Base-by-base conservation (phyloP, 176 grass and related monocot species). In the Oryza longistaminata region DNA sequence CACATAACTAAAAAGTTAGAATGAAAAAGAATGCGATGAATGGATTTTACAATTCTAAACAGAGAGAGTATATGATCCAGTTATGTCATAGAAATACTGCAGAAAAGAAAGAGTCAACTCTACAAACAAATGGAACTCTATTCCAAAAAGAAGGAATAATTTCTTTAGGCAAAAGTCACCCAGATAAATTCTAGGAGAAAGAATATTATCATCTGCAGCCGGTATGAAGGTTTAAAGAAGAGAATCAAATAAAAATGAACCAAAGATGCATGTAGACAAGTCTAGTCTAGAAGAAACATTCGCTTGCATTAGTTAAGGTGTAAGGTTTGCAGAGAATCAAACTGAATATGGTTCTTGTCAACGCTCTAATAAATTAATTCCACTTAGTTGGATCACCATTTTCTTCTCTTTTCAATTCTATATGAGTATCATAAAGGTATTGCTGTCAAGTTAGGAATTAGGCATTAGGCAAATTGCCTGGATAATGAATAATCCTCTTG, bases 91-190 rank as follows among this genome's bases (percentile, higher is more conserved):
- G 46, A 35, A 68, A 66, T 16, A 42, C 8, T 68, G 42, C 31
- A 69, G 5, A 58, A 22, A 52, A 0, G 3, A 66, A 43, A 68
- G 2, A 61, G 29, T 71, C n/a, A 55, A 55, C 37, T 39, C 7
- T 31, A 68, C 10, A 42, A 29, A 66, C 19, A 22, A 82, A 40
- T 9, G 3, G 8, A 80, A 50, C 9, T 66, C 39, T 58, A n/a
- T 43, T 75, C 67, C 31, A 29, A 80, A 81, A 74, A 74, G 31
- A 81, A 74, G 52, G 22, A 31, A 85, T 44, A 85, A 68, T 14
- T 22, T 70, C 19, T 64, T 13, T 45, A 74, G n/a, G 77, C 0
- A 34, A 43, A 80, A 45, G 10, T 49, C 29, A 4, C 11, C 60
- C 21, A 40, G 29, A 21, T 42, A 39, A 75, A 27, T 29, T 26